Percentiles rank a stretch among this genome's conserved stretches.
phyloP scores from a whole-genome alignment of 768 basidiomycete genomes.

The Ephemerocybe angulata region DNA sequence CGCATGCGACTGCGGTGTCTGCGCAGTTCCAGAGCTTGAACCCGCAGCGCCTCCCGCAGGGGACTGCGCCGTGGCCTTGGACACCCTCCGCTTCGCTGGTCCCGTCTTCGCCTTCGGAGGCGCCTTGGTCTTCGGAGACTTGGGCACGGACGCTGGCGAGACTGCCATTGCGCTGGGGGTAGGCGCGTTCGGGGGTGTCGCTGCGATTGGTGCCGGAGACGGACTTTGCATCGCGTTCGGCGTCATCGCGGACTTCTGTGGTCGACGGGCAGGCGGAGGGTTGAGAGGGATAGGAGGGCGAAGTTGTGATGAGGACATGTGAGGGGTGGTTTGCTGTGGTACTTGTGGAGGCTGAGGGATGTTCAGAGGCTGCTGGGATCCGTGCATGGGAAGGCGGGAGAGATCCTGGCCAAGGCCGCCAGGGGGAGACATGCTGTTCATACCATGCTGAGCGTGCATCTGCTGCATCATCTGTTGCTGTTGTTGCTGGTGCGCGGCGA shows the following conservation, averaged over 20 bases:
- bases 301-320: conserved; percentile 12
- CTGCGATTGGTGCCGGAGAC: conserved; percentile 37
- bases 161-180: conserved; percentile 53
- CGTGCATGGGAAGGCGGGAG: background rate
- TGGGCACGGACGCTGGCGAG: conserved; percentile 59
- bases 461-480: conserved; percentile 14
- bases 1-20: conserved; percentile 11
- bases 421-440: background rate
- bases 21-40: conserved; percentile 10
- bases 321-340: conserved; percentile 16
- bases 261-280: conserved; percentile 20
- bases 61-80: conserved; percentile 24
- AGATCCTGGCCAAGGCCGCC: background rate
- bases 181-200: conserved; percentile 43
- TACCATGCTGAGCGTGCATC: conserved; percentile 6
- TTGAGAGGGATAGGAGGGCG: conserved; percentile 20
- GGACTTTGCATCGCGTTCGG: conserved; percentile 40
- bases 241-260: conserved; percentile 6
- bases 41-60: background rate
- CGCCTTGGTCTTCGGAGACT: conserved; percentile 63
- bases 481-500: conserved; percentile 17
- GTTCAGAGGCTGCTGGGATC: conserved; percentile 5
- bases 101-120: conserved; percentile 43
- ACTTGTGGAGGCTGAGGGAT: conserved; percentile 12
- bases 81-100: conserved; percentile 27